Evolutionary conservation across 495 filamentous ascomycete genomes (phyloP), one percentile per base, ranked within the genome.

Genomic region (Hapsidospora chrysogenum): DNA sequence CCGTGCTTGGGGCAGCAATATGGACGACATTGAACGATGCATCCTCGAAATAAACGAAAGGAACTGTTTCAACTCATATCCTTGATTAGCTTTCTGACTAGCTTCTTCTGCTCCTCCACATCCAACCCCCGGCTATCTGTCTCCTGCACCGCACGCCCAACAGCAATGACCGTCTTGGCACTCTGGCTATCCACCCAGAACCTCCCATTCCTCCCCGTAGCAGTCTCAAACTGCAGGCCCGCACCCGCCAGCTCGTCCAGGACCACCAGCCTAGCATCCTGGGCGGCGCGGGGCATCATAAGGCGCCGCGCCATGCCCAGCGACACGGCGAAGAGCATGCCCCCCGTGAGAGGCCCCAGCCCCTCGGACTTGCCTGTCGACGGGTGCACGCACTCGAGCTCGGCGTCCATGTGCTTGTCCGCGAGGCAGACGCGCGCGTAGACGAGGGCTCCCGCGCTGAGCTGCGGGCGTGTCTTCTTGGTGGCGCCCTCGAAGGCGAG

Each of bases 161-260:
- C 76, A 4, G 72, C 63, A 33, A 95, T 48, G 25, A 62, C 47
- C 7, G 80, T 85, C 40, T 62, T 70, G 52, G 61, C 68, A 31
- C 64, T 76, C 10, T 74, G 78, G 32, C 76, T 72, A 43, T 83
- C 72, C 13, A 96, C 77, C 89, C 89, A 95, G 23, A 95, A 69
- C 59, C 71, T 79, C 15, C 89, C 89, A 53, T 97, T 97, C 51
- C 86, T 74, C 16, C 92, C 92, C 17, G 94, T 83, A 3, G 89
- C 89, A 39, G 89, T 76, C 63, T 97, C 89, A 56, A 95, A 97
- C 33, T 70, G 68, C 29, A 87, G 60, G 32, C 76, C 63, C 29
- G 74, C 80, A 45, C 68, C 74, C 11, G 76, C 86, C n/a, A 96
- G 56, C 46, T 85, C 80, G 39, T 92, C 83, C 33, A 96, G 52